Base-by-base conservation (phyloP, 169 alveolate species). In the Plasmodium billcollinsi region DNA sequence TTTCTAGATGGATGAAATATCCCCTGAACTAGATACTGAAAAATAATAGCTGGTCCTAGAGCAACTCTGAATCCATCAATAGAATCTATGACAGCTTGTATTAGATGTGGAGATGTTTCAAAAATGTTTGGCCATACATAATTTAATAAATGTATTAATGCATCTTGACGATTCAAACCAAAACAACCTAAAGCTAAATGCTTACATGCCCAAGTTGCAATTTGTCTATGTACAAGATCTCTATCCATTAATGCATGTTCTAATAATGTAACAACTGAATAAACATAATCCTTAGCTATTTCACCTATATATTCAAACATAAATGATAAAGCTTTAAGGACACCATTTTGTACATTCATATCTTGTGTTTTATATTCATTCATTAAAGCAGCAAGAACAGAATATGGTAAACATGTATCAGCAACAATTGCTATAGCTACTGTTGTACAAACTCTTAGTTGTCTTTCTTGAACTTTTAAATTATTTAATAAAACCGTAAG, bases 1-100 rank as follows among this genome's bases (percentile, higher is more conserved):
- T 99, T 98, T 73, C 99, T 97, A 12, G 99, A 99, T n/a, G 99
- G 99, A 94, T 99, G 99, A 96, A 98, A 99, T 62, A 99, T 93
- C 3, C 99, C 99, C 92, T 98, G 99, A 47, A 98, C 93, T 43
- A 98, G 80, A 90, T 99, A 99, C 66, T 96, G 95, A 88, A 99
- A 94, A 9, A 99, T 96, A 49, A 96, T 97, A 52, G 99, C 99
- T 2, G 99, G 99, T 1, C 99, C 99, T 29, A 99, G 95, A 7
- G 99, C 97, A 43, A 98, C 98, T 88, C 99, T 96, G 88, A 98
- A 95, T 11, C 99, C 99, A 86, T 99, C 99, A 33, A 98, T 96
- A 6, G 99, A 99, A 80, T 99, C 99, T 66, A 98, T 97, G 29
- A 98, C 99, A 7, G 99, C 99, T 96, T 98, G 98, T 14, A 98